Base-by-base conservation (phyloP, 106 monocot species). In the Dendrobium chrysotoxum region DNA sequence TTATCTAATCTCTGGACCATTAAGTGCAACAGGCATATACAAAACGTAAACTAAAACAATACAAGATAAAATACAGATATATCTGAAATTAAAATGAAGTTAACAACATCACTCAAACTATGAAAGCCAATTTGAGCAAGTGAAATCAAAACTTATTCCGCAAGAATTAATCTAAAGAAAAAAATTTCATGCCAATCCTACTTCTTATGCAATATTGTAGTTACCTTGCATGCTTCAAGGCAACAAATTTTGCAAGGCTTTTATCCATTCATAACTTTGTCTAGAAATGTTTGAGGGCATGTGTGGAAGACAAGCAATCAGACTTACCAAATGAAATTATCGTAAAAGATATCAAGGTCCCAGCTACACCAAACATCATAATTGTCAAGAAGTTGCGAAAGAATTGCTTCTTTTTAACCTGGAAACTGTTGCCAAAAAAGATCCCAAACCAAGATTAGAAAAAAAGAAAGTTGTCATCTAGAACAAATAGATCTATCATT, bases 361-460 rank as follows among this genome's bases (percentile, higher is more conserved):
- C 95, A 84, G 85, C 74, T 15, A 84, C 92, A 85, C 95, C 95
- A 84, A 95, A 92, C 39, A 95, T 75, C 28, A 76, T 80, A 80
- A 95, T 92, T 76, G 88, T 90, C n/a, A 79, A 82, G 67, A 95
- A 92, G 80, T 95, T 95, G 78, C 85, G 92, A 55, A 95, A 95
- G 79, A 95, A 95, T 73, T 88, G 90, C 58, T 95, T 95, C 88
- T 92, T 95, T 80, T 92, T 92, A n/a, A 92, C 95, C 82, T 92
- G 95, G 70, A 95, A 95, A 85, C 95, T 92, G 90, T 25, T 78
- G 16, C 12, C 35, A 38, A 70, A 77, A 28, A 53, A 77, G 16
- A 28, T 16, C 21, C 16, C 7, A 74, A 41, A 74, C 35, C n/a
- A 74, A 42, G 39, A 35, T 4, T 7, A 74, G 74, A 18, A 74